These are phyloP conservation scores for Termitomyces sp. DNA, from an alignment of 768 basidiomycete genomes.

Conservation along the genomic window DNA sequence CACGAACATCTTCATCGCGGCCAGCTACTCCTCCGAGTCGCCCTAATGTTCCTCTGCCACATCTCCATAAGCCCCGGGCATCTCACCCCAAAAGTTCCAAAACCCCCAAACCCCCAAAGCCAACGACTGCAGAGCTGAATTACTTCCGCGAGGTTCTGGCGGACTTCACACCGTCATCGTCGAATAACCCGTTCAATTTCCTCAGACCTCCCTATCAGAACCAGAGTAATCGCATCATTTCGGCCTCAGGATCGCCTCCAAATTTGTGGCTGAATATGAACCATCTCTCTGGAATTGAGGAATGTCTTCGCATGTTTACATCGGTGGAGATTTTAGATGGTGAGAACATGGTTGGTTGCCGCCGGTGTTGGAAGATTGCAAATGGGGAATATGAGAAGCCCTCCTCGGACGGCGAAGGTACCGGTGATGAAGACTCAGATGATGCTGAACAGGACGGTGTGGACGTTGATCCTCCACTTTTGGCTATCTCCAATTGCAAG, in stretches of 20 bases:
- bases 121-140: conserved; percentile 48
- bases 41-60: not conserved
- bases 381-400: conserved; percentile 51
- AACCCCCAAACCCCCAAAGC: conserved; percentile 48
- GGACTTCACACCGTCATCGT: conserved; percentile 42
- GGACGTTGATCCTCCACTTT: not conserved
- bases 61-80: not conserved
- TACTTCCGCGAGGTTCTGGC: conserved; percentile 69
- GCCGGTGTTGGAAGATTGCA: conserved; percentile 89
- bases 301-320: conserved; percentile 84
- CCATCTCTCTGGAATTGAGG: conserved; percentile 59
- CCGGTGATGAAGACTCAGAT: conserved; percentile 20
- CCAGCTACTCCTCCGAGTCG: conserved; percentile 12
- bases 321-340: conserved; percentile 91
- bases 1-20: conserved; percentile 8
- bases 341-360: conserved; percentile 92
- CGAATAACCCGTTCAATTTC: conserved; percentile 41
- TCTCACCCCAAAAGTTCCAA: conserved; percentile 28
- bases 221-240: conserved; percentile 9
- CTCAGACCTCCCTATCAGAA: conserved; percentile 29
- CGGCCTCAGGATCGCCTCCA: conserved; percentile 13
- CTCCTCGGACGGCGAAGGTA: conserved; percentile 22
- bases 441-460: conserved; percentile 7
- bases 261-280: conserved; percentile 41
- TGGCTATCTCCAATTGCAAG: not conserved